Conservation (phyloP, 73 alveolate species). For the Blepharisma japonicum region DNA sequence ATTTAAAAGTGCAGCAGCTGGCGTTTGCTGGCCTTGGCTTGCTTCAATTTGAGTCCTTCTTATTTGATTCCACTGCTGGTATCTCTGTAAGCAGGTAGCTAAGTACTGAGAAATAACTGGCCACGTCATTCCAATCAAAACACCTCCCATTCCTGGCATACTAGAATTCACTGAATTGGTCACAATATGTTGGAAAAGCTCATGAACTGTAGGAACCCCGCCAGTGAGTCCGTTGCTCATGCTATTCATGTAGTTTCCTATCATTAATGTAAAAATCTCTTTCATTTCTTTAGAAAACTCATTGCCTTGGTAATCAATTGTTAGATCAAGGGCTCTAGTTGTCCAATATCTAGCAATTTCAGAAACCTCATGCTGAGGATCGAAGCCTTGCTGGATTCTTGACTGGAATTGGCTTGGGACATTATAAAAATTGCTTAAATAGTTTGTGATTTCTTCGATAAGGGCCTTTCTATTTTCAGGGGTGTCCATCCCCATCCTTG, state of each 20-base stretch:
- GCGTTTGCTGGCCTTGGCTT: background rate
- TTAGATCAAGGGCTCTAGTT: background rate
- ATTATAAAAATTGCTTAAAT: background rate
- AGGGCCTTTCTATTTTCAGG: background rate
- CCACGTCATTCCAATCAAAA: background rate
- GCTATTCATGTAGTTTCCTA: background rate
- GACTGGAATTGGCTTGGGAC: conserved; percentile 1
- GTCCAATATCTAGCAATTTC: background rate
- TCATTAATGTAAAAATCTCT: background rate
- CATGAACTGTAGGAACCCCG: conserved; percentile 9
- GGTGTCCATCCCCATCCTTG: background rate
- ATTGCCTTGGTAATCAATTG: background rate
- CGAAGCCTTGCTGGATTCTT: conserved; percentile 10
- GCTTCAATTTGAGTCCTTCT: conserved; percentile 11
- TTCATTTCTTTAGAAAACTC: background rate
- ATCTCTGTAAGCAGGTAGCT: background rate
- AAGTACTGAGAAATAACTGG: background rate
- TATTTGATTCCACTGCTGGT: background rate
- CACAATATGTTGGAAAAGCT: background rate
- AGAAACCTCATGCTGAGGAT: background rate
- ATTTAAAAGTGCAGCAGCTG: background rate
- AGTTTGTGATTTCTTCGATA: background rate
- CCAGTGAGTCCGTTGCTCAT: conserved; percentile 13
- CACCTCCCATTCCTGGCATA: conserved; percentile 6
- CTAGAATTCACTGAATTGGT: background rate